Evolutionary conservation across 306 rosid species (phyloP).

Genomic region (Canavalia gladiata): DNA sequence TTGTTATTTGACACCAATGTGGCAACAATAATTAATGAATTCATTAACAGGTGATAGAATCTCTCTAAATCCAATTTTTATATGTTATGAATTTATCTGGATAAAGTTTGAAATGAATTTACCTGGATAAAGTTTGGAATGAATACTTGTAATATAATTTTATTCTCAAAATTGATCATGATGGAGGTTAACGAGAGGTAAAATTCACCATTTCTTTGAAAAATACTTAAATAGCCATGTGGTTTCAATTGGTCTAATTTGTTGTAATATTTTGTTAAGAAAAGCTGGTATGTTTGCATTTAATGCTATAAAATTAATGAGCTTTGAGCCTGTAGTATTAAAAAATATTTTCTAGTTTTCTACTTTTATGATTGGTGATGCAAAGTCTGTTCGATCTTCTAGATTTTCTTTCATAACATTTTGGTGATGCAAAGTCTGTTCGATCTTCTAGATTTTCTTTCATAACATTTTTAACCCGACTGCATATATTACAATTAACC

Average conservation of each 20-base stretch:
- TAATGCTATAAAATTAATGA: neutral
- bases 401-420: too few species aligned
- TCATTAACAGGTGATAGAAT: conserved; percentile 7
- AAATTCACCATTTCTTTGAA: conserved; percentile 30
- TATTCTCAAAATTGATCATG: conserved; percentile 12
- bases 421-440: too few species aligned
- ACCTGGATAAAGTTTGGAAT: neutral
- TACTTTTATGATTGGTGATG: too few species aligned
- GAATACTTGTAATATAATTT: neutral
- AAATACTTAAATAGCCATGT: neutral
- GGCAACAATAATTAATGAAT: conserved; percentile 23
- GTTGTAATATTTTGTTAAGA: conserved; percentile 28
- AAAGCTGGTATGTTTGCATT: conserved; percentile 23
- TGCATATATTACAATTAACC: too few species aligned
- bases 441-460: too few species aligned
- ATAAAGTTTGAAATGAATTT: conserved; percentile 29
- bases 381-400: too few species aligned
- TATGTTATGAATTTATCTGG: conserved; percentile 13
- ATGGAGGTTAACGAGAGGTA: conserved; percentile 33
- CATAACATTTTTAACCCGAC: too few species aligned
- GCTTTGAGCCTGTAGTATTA: neutral
- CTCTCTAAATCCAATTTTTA: conserved; percentile 28
- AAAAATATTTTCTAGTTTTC: too few species aligned
- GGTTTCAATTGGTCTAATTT: conserved; percentile 25
- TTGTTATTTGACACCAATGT: conserved; percentile 23